These are phyloP conservation scores for Solanum phureja DNA, from an alignment of 257 asterid species.

Conservation along the genomic window DNA sequence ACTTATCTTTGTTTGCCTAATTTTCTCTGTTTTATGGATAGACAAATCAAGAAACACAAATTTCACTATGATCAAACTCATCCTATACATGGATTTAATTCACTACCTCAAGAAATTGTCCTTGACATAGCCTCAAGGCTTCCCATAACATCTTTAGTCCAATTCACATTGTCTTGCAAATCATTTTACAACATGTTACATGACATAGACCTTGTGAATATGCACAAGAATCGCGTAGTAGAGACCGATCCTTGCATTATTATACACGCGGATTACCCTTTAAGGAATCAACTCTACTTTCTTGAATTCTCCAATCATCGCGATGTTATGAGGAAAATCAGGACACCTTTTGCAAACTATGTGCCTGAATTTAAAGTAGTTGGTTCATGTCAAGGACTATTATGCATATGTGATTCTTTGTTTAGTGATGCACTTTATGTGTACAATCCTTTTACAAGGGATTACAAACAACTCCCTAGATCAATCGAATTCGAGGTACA, in stretches of 20 bases:
- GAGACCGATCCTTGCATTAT: not conserved
- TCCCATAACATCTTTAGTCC: slow-evolving; percentile 1
- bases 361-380: slow-evolving; percentile 28
- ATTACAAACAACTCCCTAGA: slow-evolving; percentile 9
- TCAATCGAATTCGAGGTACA: slow-evolving; percentile 3
- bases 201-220: slow-evolving; percentile 13
- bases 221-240: not conserved
- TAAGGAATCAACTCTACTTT: slow-evolving; percentile 26
- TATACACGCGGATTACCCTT: slow-evolving; percentile 4
- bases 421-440: not conserved
- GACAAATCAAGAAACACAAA: not conserved
- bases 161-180: slow-evolving; percentile 16
- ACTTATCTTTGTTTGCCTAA: not conserved
- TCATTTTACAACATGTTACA: slow-evolving; percentile 3
- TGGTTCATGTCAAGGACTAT: not conserved
- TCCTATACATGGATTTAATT: not conserved
- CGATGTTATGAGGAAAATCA: not conserved
- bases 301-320: slow-evolving; percentile 10
- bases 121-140: not conserved
- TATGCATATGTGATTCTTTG: not conserved
- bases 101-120: slow-evolving; percentile 17
- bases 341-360: slow-evolving; percentile 13
- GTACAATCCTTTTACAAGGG: not conserved
- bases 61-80: not conserved
- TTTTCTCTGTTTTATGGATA: not conserved